Base-by-base conservation (phyloP, 2,329 filamentous ascomycete species). In the Fusarium circinatum region DNA sequence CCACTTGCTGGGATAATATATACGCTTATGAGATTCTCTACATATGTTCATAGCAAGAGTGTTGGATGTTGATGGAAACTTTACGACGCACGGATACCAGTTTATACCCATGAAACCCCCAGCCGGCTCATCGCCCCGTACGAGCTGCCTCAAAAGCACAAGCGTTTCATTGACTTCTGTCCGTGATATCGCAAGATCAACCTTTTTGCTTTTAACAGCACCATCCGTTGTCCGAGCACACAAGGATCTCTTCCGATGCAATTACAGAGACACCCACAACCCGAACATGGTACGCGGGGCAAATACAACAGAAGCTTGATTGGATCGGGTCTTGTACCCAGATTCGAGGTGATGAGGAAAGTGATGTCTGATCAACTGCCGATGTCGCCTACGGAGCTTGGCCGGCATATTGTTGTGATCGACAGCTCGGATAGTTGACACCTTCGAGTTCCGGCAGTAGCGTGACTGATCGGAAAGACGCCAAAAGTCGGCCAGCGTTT, bases 391-490 rank as follows among this genome's bases (percentile, higher is more conserved):
- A 36, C 42, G 47, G 66, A 48, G 49, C 61, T 51, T 55, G 24
- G 32, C 38, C 61, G 70, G 70, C 55, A 74, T 45, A 45, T 58
- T 59, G 49, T 54, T 67, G n/a, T 58, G 58, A 71, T 74, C 71
- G 55, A 57, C 66, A 45, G 34, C 32, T 44, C 41, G 38, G 56
- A 67, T 34, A 39, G 32, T 64, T 61, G 28, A 61, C 44, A 24
- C 69, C 32, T 56, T 74, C 51, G 34, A 62, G 32, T 39, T 71
- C 36, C 49, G 45, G 42, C 52, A 71, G 56, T 71, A 71, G 67
- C 47, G 47, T 67, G 56, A 28, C 30, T 26, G 34, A 51, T 32
- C 41, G 41, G 48, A 61, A 61, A 28, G 34, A 38, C 24, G 24
- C 34, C 14, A 26, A 28, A 54, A 54, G 34, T 22, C 8, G 15